Evolutionary conservation across 306 rosid genomes (phyloP).

Genomic region (Inga leiocalycina): DNA sequence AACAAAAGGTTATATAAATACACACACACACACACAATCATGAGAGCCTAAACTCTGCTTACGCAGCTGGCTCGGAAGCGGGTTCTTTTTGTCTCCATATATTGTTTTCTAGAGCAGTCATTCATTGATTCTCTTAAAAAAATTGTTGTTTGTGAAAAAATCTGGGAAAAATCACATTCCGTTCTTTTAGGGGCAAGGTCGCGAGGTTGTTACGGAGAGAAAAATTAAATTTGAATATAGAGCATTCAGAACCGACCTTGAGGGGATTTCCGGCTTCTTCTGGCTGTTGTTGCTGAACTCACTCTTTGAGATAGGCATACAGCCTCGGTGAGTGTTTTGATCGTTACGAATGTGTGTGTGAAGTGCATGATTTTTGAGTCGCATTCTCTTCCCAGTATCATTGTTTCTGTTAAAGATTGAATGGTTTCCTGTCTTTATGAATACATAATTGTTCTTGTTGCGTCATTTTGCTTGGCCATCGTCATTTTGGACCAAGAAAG

Average conservation of each 20-base stretch:
- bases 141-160: slow-evolving; percentile 40
- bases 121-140: slow-evolving; percentile 55
- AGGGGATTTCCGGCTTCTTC: slow-evolving; percentile 28
- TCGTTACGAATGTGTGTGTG: slow-evolving; percentile 38
- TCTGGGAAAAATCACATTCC: slow-evolving; percentile 42
- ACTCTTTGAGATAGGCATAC: slow-evolving; percentile 43
- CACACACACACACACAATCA: no score
- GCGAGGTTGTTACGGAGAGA: not conserved
- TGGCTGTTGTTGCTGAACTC: slow-evolving; percentile 42
- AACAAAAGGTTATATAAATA: not conserved
- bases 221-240: slow-evolving; percentile 2
- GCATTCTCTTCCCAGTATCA: slow-evolving; percentile 39
- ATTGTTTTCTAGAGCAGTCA: slow-evolving; percentile 18
- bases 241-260: slow-evolving; percentile 53
- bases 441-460: slow-evolving; percentile 9
- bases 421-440: slow-evolving; percentile 9
- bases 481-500: slow-evolving; percentile 21
- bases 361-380: slow-evolving; percentile 54
- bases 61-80: not conserved
- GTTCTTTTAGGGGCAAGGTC: slow-evolving; percentile 34
- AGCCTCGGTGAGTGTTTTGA: slow-evolving; percentile 50
- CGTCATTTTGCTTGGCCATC: slow-evolving; percentile 35
- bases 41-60: not conserved
- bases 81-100: not conserved
- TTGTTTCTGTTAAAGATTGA: slow-evolving; percentile 30